These are phyloP conservation scores for Ziziphus jujuba DNA, from an alignment of 306 rosid genomes.

Conservation along the genomic window DNA sequence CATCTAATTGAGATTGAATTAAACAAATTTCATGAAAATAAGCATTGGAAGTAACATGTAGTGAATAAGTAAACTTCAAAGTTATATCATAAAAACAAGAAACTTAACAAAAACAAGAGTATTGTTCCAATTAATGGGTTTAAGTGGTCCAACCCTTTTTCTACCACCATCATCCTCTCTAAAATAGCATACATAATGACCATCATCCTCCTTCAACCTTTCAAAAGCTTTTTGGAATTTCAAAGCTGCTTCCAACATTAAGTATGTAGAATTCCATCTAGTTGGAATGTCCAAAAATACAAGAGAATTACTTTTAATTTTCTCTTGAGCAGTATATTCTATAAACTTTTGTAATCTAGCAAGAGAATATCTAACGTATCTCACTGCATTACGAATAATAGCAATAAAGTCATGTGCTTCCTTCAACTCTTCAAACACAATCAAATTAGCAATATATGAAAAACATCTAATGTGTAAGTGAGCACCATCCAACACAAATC, in stretches of 20 bases:
- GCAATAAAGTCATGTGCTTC: not conserved
- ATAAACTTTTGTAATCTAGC: too few species aligned
- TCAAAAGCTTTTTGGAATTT: slow-evolving; percentile 19
- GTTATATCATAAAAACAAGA: slow-evolving; percentile 7
- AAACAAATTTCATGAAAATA: too few species aligned
- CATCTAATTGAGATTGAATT: too few species aligned
- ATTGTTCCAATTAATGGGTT: not conserved
- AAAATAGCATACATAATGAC: not conserved
- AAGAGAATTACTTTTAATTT: not conserved
- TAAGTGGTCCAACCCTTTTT: not conserved
- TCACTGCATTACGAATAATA: slow-evolving; percentile 4
- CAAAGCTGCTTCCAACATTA: slow-evolving; percentile 15
- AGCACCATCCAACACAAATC: not conserved
- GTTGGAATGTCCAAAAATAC: slow-evolving; percentile 1
- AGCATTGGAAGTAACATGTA: not conserved
- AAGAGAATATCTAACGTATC: not conserved
- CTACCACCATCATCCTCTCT: not conserved
- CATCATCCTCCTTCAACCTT: not conserved
- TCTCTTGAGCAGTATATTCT: too few species aligned
- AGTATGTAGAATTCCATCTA: slow-evolving; percentile 4
- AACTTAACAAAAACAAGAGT: not conserved
- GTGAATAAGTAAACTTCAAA: not conserved
- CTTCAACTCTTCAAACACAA: slow-evolving; percentile 1
- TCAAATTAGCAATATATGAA: not conserved
- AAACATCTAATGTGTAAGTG: not conserved